Conservation (phyloP, 2,329 filamentous ascomycete species). For the Aureobasidium uvarum region DNA sequence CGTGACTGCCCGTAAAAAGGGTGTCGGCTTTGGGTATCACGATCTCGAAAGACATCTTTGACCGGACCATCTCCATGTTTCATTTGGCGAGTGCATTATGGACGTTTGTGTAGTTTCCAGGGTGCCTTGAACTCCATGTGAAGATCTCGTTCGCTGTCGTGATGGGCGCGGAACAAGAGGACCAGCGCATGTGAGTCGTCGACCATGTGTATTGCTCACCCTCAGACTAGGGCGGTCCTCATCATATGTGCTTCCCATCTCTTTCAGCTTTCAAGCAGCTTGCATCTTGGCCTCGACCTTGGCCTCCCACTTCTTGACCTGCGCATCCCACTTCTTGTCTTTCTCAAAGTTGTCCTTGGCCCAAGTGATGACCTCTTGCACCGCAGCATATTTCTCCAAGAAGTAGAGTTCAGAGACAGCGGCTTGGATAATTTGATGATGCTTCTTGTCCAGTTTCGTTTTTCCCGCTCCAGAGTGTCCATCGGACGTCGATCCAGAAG, state of each 20-base stretch:
- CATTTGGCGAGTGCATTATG: too few relatives aligned
- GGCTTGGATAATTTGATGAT: slow-evolving; percentile 44
- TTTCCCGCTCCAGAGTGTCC: slow-evolving; percentile 8
- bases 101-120: too few relatives aligned
- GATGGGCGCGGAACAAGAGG: too few relatives aligned
- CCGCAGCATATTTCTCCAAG: slow-evolving; percentile 56
- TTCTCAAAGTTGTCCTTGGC: slow-evolving; percentile 32
- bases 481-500: background rate
- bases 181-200: too few relatives aligned
- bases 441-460: slow-evolving; percentile 34
- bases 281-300: slow-evolving; percentile 31
- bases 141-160: too few relatives aligned
- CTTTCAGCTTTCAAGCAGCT: background rate
- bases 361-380: slow-evolving; percentile 32
- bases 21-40: background rate
- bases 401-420: slow-evolving; percentile 60
- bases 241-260: background rate
- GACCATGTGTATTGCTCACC: too few relatives aligned
- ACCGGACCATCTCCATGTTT: too few relatives aligned
- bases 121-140: too few relatives aligned
- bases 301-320: slow-evolving; percentile 18
- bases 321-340: slow-evolving; percentile 28
- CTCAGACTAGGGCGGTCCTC: too few relatives aligned
- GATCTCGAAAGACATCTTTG: background rate
- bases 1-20: background rate